phyloP scores from a whole-genome alignment of 139 green algal genomes.

The Closterium sp. region DNA sequence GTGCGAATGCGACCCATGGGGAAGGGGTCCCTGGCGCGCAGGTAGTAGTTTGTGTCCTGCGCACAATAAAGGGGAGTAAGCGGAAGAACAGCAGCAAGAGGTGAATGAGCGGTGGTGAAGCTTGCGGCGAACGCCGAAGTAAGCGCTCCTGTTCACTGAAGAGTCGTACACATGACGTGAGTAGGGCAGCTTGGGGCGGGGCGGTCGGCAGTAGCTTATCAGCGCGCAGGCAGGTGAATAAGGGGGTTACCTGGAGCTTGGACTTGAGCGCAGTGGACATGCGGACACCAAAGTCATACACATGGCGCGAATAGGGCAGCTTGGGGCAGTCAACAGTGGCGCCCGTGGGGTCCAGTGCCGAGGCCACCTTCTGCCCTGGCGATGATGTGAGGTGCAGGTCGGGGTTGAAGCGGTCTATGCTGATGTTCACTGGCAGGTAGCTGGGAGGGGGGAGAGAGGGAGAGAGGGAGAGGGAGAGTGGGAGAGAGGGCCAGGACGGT shows the following conservation, averaged over 20 bases:
- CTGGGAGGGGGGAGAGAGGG: background rate
- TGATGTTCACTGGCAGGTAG: constrained; percentile 28
- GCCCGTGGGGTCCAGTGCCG: background rate
- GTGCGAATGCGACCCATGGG: constrained; percentile 32
- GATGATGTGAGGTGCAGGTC: constrained; percentile 29
- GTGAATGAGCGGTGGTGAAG: background rate
- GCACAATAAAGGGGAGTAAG: background rate
- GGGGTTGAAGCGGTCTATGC: constrained; percentile 15
- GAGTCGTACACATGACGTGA: too few species aligned
- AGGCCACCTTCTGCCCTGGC: constrained; percentile 1
- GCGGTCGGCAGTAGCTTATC: too few species aligned
- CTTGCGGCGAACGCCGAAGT: too few species aligned
- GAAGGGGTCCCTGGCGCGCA: constrained; percentile 33
- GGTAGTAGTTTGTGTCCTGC: constrained; percentile 5
- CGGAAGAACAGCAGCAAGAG: background rate
- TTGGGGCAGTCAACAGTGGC: background rate
- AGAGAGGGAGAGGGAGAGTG: background rate
- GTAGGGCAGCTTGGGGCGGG: too few species aligned
- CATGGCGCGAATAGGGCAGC: constrained; percentile 13
- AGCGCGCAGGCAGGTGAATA: too few species aligned
- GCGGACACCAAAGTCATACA: constrained; percentile 18
- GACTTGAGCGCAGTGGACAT: background rate
- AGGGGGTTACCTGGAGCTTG: background rate
- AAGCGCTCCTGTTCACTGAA: too few species aligned
- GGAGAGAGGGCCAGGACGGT: background rate